These are phyloP conservation scores for Oryza meyeriana DNA, from an alignment of 176 grass and related monocot species.

Conservation along the genomic window DNA sequence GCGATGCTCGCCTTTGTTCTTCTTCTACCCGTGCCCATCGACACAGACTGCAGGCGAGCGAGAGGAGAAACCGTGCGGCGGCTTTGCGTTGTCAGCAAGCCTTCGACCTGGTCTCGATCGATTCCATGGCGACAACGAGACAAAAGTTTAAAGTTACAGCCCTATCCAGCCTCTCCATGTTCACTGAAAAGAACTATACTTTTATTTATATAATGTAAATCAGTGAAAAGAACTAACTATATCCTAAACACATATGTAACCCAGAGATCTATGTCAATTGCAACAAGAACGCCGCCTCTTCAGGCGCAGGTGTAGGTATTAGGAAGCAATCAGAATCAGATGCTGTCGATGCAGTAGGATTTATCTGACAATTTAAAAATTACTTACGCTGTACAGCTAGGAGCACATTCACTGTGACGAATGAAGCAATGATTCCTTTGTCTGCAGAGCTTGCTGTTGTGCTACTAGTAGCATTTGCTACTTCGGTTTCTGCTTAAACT, in stretches of 20 bases:
- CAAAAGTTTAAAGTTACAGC: conserved; percentile 9
- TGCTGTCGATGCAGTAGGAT: neutral
- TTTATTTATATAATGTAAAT: neutral
- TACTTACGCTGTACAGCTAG: neutral
- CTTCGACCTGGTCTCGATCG: neutral
- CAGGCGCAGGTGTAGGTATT: neutral
- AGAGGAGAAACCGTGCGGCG: conserved; percentile 18
- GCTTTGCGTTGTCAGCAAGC: conserved; percentile 52
- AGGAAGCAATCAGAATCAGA: neutral
- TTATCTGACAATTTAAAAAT: neutral
- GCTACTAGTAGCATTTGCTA: neutral
- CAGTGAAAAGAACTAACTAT: neutral
- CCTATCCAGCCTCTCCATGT: neutral
- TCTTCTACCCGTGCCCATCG: conserved; percentile 23
- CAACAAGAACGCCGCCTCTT: neutral
- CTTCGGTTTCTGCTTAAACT: neutral
- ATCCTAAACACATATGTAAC: neutral
- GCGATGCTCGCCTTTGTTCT: conserved; percentile 24
- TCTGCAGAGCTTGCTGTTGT: neutral
- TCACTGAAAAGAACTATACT: neutral
- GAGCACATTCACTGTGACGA: neutral
- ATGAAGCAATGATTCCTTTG: neutral
- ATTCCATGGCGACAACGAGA: conserved; percentile 33
- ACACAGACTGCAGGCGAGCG: neutral
- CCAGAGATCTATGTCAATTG: neutral